Conservation (phyloP, 371 early-diverging fungal genomes). For the Polyrhizophydium stewartii region DNA sequence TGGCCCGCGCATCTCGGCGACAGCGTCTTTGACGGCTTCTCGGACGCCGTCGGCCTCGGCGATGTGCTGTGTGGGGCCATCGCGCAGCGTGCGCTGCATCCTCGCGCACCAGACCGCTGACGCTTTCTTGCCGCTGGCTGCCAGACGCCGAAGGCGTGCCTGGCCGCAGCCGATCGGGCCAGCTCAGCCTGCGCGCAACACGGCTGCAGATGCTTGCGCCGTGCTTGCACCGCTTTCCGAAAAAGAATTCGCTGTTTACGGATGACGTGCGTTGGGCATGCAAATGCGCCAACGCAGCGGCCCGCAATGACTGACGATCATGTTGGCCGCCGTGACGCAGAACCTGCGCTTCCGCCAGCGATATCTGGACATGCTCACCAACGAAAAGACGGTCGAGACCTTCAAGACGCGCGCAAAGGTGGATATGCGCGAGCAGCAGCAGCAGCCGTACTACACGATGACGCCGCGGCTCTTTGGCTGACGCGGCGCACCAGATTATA, state of each 20-base stretch:
- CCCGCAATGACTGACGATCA: not conserved
- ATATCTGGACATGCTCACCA: constrained; percentile 86
- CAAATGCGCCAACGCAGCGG: constrained; percentile 12
- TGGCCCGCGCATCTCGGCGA: constrained; percentile 20
- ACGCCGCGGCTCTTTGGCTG: constrained; percentile 19
- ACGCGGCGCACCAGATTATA: constrained; percentile 48
- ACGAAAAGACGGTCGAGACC: constrained; percentile 55
- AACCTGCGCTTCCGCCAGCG: constrained; percentile 83
- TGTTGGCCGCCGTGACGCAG: constrained; percentile 12
- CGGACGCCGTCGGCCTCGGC: constrained; percentile 51
- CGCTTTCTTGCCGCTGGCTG: not conserved
- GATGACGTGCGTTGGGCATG: constrained; percentile 27
- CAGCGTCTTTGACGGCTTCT: constrained; percentile 41
- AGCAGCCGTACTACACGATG: too few species aligned
- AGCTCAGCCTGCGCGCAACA: constrained; percentile 71
- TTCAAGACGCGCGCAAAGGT: constrained; percentile 56
- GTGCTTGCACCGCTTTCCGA: constrained; percentile 82
- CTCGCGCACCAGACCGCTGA: not conserved
- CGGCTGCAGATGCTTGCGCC: constrained; percentile 75
- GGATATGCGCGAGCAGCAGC: constrained; percentile 1
- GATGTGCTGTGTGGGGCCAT: constrained; percentile 60
- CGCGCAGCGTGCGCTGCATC: constrained; percentile 1
- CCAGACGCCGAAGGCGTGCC: constrained; percentile 3
- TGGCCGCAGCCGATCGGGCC: constrained; percentile 54
- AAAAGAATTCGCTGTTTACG: constrained; percentile 4